Percentiles rank a stretch among this genome's conserved stretches.
phyloP scores from a whole-genome alignment of 257 asterid genomes.

The Penstemon davidsonii region DNA sequence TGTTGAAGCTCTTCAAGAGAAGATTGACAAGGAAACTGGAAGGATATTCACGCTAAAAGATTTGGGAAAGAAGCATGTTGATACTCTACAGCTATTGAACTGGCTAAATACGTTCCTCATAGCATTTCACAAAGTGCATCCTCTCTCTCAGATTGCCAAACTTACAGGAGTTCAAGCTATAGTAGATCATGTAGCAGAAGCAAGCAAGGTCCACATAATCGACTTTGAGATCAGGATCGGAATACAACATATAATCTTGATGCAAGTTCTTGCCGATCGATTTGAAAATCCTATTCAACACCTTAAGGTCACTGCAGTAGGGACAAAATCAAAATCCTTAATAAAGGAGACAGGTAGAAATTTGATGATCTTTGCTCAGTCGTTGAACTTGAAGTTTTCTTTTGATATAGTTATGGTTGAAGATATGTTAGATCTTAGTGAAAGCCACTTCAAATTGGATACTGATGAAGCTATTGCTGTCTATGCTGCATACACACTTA shows the following conservation, averaged over 20 bases:
- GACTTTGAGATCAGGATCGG: conserved; percentile 58
- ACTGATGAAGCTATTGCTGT: conserved; percentile 46
- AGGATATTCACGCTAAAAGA: conserved; percentile 24
- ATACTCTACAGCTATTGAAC: conserved; percentile 24
- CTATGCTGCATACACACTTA: conserved; percentile 31
- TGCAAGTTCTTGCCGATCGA: conserved; percentile 54
- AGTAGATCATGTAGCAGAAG: conserved; percentile 42
- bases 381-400: conserved; percentile 44
- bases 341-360: conserved; percentile 50
- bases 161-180: conserved; percentile 60
- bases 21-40: conserved; percentile 56
- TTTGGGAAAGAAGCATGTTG: conserved; percentile 28
- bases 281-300: conserved; percentile 33
- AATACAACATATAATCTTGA: conserved; percentile 47
- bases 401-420: conserved; percentile 45
- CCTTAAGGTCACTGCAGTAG: conserved; percentile 60
- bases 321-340: conserved; percentile 32
- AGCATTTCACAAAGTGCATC: conserved; percentile 45
- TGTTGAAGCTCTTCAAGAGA: conserved; percentile 51
- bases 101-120: conserved; percentile 9
- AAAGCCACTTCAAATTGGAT: conserved; percentile 29
- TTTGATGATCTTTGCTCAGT: conserved; percentile 47
- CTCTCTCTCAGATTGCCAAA: conserved; percentile 48
- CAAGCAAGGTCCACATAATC: conserved; percentile 50
- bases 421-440: conserved; percentile 38